Conservation (phyloP, 75 land plant genomes). For the Ceratopteris richardii region DNA sequence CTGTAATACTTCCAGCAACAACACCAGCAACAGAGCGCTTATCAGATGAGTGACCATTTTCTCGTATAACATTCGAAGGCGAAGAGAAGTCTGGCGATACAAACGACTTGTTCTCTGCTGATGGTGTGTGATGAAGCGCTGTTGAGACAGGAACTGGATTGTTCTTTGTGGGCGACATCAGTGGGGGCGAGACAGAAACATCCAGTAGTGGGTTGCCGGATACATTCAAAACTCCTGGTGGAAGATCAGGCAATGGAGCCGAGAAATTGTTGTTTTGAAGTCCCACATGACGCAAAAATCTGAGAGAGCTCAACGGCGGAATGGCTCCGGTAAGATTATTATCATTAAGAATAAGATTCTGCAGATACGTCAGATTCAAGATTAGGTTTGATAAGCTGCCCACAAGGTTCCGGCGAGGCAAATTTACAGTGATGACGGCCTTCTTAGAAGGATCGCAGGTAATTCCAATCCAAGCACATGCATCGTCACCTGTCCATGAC, state of each 20-base stretch:
- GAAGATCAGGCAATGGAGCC: constrained; percentile 14
- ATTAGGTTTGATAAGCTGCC: constrained; percentile 68
- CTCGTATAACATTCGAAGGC: not conserved
- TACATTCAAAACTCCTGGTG: constrained; percentile 1
- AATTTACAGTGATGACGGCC: constrained; percentile 30
- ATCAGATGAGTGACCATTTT: not conserved
- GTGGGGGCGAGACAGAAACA: not conserved
- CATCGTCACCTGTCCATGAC: constrained; percentile 69
- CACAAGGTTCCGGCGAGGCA: constrained; percentile 32
- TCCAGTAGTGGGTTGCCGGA: constrained; percentile 9
- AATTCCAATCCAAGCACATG: constrained; percentile 68
- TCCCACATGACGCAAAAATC: constrained; percentile 9
- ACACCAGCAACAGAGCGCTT: constrained; percentile 3
- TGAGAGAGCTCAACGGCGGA: constrained; percentile 23
- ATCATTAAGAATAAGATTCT: constrained; percentile 38
- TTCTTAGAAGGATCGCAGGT: constrained; percentile 26
- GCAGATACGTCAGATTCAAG: constrained; percentile 9
- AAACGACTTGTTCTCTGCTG: not conserved
- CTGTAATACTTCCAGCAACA: constrained; percentile 13
- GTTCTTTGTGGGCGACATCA: not conserved
- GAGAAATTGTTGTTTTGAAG: constrained; percentile 7
- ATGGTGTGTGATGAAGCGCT: too few species aligned
- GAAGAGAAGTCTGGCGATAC: constrained; percentile 2
- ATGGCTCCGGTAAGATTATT: constrained; percentile 49
- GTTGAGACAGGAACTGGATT: not conserved